These are phyloP conservation scores for Kodamaea laetipori DNA, from an alignment of 805 yeast genomes.

Conservation along the genomic window DNA sequence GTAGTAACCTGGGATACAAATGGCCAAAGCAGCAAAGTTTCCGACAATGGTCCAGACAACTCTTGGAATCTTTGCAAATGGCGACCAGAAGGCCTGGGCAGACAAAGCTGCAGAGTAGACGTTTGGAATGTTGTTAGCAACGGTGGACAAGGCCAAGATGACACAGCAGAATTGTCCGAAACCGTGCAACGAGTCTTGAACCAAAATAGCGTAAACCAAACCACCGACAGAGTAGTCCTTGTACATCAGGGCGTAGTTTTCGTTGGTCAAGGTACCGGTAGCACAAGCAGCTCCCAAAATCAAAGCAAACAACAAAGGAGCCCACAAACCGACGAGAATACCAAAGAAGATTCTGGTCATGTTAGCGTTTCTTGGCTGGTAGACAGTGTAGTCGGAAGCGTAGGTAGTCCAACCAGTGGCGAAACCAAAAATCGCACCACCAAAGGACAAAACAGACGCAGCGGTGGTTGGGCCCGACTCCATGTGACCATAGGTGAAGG, in stretches of 20 bases:
- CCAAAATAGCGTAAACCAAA: slow-evolving; percentile 74
- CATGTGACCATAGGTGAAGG: slow-evolving; percentile 47
- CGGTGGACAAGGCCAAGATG: slow-evolving; percentile 78
- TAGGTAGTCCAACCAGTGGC: slow-evolving; percentile 95
- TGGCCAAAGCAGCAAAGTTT: slow-evolving; percentile 75
- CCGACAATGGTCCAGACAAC: slow-evolving; percentile 78
- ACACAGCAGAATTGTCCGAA: slow-evolving; percentile 92
- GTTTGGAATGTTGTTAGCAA: slow-evolving; percentile 91
- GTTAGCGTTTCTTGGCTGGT: slow-evolving; percentile 70
- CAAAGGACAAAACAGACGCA: slow-evolving; percentile 76
- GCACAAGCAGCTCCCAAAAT: slow-evolving; percentile 85
- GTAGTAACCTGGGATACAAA: slow-evolving; percentile 87
- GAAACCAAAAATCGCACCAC: slow-evolving; percentile 81
- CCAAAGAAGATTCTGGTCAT: slow-evolving; percentile 61
- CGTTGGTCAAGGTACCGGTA: slow-evolving; percentile 56
- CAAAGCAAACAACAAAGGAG: slow-evolving; percentile 73
- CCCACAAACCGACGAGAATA: slow-evolving; percentile 61
- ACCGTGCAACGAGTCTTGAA: slow-evolving; percentile 77
- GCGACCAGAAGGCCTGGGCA: slow-evolving; percentile 82
- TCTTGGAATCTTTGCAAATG: slow-evolving; percentile 76
- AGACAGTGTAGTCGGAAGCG: slow-evolving; percentile 90
- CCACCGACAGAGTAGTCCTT: slow-evolving; percentile 70
- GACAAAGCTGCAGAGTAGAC: slow-evolving; percentile 88
- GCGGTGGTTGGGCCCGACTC: slow-evolving; percentile 66
- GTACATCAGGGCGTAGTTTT: slow-evolving; percentile 53